phyloP scores from a whole-genome alignment of 1,139 yeast genomes.

The Geotrichum citri-aurantii region DNA sequence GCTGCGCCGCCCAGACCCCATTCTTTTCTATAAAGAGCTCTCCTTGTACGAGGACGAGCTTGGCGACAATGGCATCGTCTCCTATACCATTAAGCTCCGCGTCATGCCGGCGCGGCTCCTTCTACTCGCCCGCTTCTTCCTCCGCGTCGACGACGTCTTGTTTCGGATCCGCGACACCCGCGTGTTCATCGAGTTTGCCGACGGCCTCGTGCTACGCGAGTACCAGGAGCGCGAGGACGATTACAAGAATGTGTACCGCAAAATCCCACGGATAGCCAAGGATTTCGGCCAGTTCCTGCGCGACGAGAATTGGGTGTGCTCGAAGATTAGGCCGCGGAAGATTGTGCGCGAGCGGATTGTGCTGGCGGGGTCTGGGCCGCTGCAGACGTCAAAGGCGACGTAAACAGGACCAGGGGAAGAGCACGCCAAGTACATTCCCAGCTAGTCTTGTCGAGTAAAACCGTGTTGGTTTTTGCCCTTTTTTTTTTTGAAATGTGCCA shows the following conservation, averaged over 20 bases:
- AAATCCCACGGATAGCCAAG: slow-evolving; percentile 41
- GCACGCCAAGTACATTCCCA: background rate
- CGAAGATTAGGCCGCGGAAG: slow-evolving; percentile 46
- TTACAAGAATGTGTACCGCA: slow-evolving; percentile 51
- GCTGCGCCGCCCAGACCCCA: slow-evolving; percentile 73
- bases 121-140: slow-evolving; percentile 66
- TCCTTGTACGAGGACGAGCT: slow-evolving; percentile 88
- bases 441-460: too few relatives aligned
- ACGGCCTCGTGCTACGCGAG: slow-evolving; percentile 63
- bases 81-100: slow-evolving; percentile 70
- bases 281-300: slow-evolving; percentile 76
- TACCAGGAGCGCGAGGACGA: slow-evolving; percentile 66
- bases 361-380: background rate
- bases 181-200: slow-evolving; percentile 69
- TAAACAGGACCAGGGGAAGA: too few relatives aligned
- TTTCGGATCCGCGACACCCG: slow-evolving; percentile 82
- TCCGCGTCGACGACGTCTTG: slow-evolving; percentile 84
- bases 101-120: slow-evolving; percentile 83
- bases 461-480: too few relatives aligned
- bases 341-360: slow-evolving; percentile 21
- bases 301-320: slow-evolving; percentile 78
- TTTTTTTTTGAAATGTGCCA: too few relatives aligned
- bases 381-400: background rate
- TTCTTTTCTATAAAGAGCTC: slow-evolving; percentile 81
- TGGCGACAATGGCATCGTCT: slow-evolving; percentile 90